phyloP scores from a whole-genome alignment of 768 basidiomycete species.

The Clitopilus passeckerianus region DNA sequence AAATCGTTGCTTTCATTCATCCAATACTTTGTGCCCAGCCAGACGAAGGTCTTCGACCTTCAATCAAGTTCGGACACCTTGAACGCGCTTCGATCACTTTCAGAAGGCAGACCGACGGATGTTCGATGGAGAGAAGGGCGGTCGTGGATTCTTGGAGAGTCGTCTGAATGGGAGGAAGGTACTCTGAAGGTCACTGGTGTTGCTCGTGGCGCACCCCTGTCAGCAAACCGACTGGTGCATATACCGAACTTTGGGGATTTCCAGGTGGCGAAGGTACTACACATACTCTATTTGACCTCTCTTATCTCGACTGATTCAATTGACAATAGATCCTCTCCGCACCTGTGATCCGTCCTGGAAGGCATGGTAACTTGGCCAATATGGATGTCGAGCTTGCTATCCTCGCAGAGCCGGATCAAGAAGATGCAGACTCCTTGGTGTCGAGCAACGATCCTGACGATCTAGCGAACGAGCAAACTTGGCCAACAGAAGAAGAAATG shows the following conservation, averaged over 20 bases:
- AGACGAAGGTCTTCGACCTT: conserved; percentile 73
- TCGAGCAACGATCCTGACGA: conserved; percentile 88
- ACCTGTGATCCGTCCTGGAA: conserved; percentile 35
- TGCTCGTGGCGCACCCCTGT: conserved; percentile 74
- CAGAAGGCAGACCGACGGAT: conserved; percentile 79
- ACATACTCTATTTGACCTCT: conserved; percentile 10
- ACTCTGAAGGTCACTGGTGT: conserved; percentile 75
- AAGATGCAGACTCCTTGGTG: conserved; percentile 77
- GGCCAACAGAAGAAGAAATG: conserved; percentile 99
- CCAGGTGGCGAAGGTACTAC: conserved; percentile 68
- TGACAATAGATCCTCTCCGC: conserved; percentile 64
- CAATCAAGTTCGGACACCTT: conserved; percentile 57
- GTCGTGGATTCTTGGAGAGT: conserved; percentile 66
- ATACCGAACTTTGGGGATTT: conserved; percentile 87
- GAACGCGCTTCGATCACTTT: conserved; percentile 70
- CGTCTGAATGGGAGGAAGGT: conserved; percentile 57
- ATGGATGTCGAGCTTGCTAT: conserved; percentile 71
- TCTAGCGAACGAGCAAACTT: conserved; percentile 93
- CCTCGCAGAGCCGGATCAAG: conserved; percentile 59
- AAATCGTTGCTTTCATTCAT: conserved; percentile 94
- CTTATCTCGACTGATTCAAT: not conserved
- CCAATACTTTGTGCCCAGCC: conserved; percentile 88
- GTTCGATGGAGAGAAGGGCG: conserved; percentile 83
- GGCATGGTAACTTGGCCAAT: conserved; percentile 23
- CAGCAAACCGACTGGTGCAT: conserved; percentile 83